Evolutionary conservation across 257 asterid genomes (phyloP).

Genomic region (Lithospermum erythrorhizon): DNA sequence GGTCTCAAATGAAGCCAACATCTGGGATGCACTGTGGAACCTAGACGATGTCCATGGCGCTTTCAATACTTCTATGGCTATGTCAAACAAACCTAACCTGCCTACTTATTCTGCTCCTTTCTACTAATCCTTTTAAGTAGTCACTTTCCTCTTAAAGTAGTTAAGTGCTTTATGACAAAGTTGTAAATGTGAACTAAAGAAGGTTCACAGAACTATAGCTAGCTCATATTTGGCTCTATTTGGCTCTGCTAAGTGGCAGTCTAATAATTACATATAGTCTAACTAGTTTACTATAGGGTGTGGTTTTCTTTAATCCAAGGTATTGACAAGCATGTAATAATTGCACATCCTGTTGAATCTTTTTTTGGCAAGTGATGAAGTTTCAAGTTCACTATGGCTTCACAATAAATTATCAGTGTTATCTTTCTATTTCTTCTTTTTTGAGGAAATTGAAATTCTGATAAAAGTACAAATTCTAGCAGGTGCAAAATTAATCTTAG

Average conservation of each 20-base stretch:
- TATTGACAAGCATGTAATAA: background rate
- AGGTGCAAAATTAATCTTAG: background rate
- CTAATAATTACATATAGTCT: background rate
- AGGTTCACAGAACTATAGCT: background rate
- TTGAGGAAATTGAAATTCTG: background rate
- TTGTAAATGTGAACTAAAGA: slow-evolving; percentile 1
- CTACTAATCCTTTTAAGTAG: background rate
- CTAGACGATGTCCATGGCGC: background rate
- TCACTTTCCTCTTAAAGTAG: background rate
- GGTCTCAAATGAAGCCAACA: background rate
- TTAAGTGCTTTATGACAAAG: background rate
- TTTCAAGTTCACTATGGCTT: background rate
- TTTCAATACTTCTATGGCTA: background rate
- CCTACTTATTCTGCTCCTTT: slow-evolving; percentile 2
- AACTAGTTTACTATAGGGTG: background rate
- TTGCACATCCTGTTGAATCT: background rate
- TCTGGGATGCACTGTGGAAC: slow-evolving; percentile 5
- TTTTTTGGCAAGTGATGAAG: background rate
- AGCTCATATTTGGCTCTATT: background rate
- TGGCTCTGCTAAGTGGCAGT: background rate
- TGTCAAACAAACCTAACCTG: background rate
- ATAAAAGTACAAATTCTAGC: too few relatives aligned
- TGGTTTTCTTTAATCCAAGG: background rate
- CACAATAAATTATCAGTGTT: too few relatives aligned
- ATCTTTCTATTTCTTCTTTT: too few relatives aligned